A percentile compares a stretch with the other conserved stretches of the same genome.
Conservation (phyloP, 352 stramenopile species). For the Aphanomyces stellatus region DNA sequence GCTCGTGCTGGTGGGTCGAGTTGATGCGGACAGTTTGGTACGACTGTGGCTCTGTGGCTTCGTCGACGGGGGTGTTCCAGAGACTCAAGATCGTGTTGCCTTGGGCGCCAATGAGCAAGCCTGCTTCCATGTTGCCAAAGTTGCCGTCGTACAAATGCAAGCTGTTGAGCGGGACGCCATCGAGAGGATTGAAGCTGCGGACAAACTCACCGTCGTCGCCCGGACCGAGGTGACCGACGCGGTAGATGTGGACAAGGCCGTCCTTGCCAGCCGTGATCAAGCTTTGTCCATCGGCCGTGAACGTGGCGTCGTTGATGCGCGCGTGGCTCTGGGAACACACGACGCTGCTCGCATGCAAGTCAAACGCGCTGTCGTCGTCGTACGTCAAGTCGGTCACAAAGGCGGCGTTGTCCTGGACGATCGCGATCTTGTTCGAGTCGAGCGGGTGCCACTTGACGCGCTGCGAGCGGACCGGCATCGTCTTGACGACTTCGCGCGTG, state of each 20-base stretch:
- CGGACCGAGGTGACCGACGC: slow-evolving; percentile 34
- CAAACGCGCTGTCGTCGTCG: slow-evolving; percentile 33
- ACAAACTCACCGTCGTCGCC: slow-evolving; percentile 55
- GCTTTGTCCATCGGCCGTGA: slow-evolving; percentile 44
- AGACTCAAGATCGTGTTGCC: slow-evolving; percentile 53
- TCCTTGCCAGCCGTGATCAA: slow-evolving; percentile 64
- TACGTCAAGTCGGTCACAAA: slow-evolving; percentile 47
- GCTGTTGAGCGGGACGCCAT: slow-evolving; percentile 55
- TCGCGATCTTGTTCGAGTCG: slow-evolving; percentile 61
- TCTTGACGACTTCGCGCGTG: slow-evolving; percentile 54
- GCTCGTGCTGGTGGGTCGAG: slow-evolving; percentile 38
- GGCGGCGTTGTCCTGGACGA: slow-evolving; percentile 53
- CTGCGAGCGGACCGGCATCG: slow-evolving; percentile 45
- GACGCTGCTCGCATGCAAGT: slow-evolving; percentile 59
- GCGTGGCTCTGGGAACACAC: slow-evolving; percentile 54
- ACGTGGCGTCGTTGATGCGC: slow-evolving; percentile 73
- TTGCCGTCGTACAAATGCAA: slow-evolving; percentile 59
- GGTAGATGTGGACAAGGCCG: slow-evolving; percentile 75
- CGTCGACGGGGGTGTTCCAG: slow-evolving; percentile 48
- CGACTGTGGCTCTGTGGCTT: slow-evolving; percentile 43
- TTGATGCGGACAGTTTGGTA: slow-evolving; percentile 56
- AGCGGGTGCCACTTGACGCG: slow-evolving; percentile 76
- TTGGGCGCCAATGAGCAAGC: slow-evolving; percentile 57
- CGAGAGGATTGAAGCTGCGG: slow-evolving; percentile 70
- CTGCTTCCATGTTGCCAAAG: slow-evolving; percentile 29